Evolutionary conservation across 108 stramenopile genomes (phyloP), one percentile per base, ranked within the genome.

Genomic region (Pseudonitzschia multiseries): DNA sequence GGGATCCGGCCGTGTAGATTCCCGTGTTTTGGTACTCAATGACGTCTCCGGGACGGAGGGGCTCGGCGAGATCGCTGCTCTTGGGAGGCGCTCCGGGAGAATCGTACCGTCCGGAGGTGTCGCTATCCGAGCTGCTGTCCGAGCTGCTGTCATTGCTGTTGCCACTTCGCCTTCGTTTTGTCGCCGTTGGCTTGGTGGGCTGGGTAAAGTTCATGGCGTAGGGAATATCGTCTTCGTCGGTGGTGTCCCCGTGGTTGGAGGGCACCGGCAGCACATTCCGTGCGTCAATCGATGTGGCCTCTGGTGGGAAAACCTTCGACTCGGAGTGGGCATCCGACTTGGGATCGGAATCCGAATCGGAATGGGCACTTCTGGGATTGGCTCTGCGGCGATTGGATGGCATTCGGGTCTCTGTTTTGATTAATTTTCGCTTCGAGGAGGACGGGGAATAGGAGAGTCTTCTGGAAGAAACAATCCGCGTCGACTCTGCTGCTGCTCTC

Each of bases 1-100:
- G 50, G 51, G 82, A 84, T 21, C 90, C 90, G 21, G 81, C 71
- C 8, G 83, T 80, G 82, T 68, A 86, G 13, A 87, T 75, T 12
- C 15, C 43, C 13, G 86, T 84, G 78, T 70, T 79, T 48, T 72
- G 84, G 68, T 86, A 91, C 57, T 83, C 70, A 56, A 91, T 86
- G 31, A 85, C 83, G 76, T 91, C 90, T 0, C 90, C 88, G 27
- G 85, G 81, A 8, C 85, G 84, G 6, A 91, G 77, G 24, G 86
- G 86, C 66, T 91, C 90, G 9, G 54, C 9, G 24, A 20, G 10
- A 24, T 10, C 22, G 2, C 26, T 24, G 54, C 26, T 21, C 26
- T 4, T 21, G 54, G 21, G 21, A 22, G 54, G 2, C 1, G 46
- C 14, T 36, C 36, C 50, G 50, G 50, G 50, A 17, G 50, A 51